Percentiles rank a stretch among this genome's conserved stretches.
Evolutionary conservation across 345 rosid genomes (phyloP).

Genomic region (Angophora floribunda): DNA sequence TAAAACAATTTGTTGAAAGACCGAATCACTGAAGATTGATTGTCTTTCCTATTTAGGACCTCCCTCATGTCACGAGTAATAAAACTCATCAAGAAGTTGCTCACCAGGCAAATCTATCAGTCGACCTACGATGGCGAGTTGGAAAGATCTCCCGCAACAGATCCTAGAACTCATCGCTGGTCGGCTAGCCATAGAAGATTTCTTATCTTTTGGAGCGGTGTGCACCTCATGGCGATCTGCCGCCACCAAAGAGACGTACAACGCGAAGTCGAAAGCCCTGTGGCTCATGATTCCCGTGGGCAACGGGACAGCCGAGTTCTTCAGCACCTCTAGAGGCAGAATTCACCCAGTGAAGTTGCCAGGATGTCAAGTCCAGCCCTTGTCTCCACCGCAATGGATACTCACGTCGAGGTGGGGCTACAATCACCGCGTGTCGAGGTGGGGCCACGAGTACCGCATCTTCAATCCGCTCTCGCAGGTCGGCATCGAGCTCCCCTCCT

Average conservation of each 20-base stretch:
- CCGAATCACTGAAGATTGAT: too few relatives aligned
- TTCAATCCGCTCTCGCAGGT: neutral
- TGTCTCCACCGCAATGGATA: neutral
- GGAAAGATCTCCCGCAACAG: neutral
- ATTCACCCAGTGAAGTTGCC: neutral
- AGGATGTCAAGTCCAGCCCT: too few relatives aligned
- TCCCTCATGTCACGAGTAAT: neutral
- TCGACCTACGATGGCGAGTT: neutral
- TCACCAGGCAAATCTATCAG: neutral
- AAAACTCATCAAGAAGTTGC: neutral
- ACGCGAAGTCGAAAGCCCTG: neutral
- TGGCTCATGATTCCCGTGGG: neutral
- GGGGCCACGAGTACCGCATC: neutral
- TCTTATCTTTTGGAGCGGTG: neutral
- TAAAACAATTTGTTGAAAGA: too few relatives aligned
- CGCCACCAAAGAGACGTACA: neutral
- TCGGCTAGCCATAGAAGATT: neutral
- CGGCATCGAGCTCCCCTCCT: neutral
- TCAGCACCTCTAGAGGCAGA: neutral
- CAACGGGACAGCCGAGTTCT: neutral
- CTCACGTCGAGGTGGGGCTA: neutral
- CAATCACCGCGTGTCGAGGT: too few relatives aligned
- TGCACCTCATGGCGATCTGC: neutral
- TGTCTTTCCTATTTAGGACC: neutral
- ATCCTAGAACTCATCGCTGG: neutral